These are phyloP conservation scores for Cenchrus americanus DNA, from an alignment of 176 grass and related monocot species.

Conservation along the genomic window DNA sequence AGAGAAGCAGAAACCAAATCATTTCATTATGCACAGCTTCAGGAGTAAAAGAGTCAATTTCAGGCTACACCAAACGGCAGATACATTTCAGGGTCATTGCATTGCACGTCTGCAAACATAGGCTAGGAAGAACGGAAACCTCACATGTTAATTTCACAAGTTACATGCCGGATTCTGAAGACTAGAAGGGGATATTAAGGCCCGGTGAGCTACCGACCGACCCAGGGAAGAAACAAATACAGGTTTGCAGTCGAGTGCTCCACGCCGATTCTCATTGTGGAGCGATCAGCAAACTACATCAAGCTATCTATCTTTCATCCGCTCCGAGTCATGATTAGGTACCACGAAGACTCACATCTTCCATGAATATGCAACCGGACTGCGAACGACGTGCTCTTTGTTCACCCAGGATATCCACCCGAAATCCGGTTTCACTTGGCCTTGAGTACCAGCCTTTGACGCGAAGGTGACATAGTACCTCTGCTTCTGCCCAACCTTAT, in stretches of 20 bases:
- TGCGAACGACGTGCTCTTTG: slow-evolving; percentile 60
- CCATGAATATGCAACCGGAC: slow-evolving; percentile 76
- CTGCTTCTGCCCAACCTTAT: slow-evolving; percentile 67
- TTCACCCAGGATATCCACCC: slow-evolving; percentile 85
- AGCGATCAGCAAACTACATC: slow-evolving; percentile 59
- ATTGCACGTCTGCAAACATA: slow-evolving; percentile 20
- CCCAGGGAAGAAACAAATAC: slow-evolving; percentile 37
- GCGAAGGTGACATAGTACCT: slow-evolving; percentile 76
- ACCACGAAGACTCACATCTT: slow-evolving; percentile 53
- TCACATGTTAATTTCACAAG: slow-evolving; percentile 46
- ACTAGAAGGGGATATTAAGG: slow-evolving; percentile 28
- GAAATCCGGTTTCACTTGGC: slow-evolving; percentile 48
- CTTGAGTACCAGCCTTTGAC: slow-evolving; percentile 40
- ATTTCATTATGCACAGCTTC: slow-evolving; percentile 23
- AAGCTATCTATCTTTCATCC: slow-evolving; percentile 47
- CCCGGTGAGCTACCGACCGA: slow-evolving; percentile 30
- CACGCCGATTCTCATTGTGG: slow-evolving; percentile 80
- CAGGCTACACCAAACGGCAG: neutral
- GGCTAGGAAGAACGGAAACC: slow-evolving; percentile 34
- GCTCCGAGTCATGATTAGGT: slow-evolving; percentile 18
- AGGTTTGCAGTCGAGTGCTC: slow-evolving; percentile 49
- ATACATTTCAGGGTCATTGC: slow-evolving; percentile 3
- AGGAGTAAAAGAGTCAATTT: neutral
- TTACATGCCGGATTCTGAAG: slow-evolving; percentile 21
- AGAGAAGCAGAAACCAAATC: neutral